Evolutionary conservation across 2,329 filamentous ascomycete species (phyloP).

Genomic region (Albophoma yamanashiensis): DNA sequence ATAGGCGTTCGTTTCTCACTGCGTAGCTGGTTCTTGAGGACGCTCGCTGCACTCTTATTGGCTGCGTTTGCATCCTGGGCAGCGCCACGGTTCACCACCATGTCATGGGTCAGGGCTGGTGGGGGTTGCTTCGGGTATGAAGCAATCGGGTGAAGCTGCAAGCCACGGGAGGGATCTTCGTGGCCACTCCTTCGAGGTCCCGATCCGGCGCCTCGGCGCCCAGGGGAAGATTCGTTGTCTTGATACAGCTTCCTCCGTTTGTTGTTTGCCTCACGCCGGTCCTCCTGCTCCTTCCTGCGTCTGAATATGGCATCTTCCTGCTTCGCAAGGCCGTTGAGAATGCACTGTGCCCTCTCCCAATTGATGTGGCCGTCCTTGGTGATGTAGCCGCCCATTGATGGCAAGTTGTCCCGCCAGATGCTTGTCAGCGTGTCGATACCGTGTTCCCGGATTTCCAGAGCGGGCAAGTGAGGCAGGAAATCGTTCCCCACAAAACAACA

Average conservation of each 20-base stretch:
- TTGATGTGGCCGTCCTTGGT: slow-evolving; percentile 93
- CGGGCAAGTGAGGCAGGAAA: slow-evolving; percentile 94
- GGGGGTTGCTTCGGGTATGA: slow-evolving; percentile 43
- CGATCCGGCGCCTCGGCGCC: slow-evolving; percentile 7
- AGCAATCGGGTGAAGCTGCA: slow-evolving; percentile 26
- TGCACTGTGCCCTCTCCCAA: slow-evolving; percentile 74
- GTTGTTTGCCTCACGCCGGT: slow-evolving; percentile 67
- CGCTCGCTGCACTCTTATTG: slow-evolving; percentile 91
- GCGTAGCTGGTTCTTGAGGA: slow-evolving; percentile 71
- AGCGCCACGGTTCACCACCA: slow-evolving; percentile 66
- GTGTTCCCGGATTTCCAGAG: slow-evolving; percentile 91
- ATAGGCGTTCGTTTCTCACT: slow-evolving; percentile 14
- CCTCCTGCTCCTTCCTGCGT: slow-evolving; percentile 75
- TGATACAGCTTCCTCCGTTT: slow-evolving; percentile 70
- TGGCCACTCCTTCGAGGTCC: slow-evolving; percentile 18
- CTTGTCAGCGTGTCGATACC: slow-evolving; percentile 92
- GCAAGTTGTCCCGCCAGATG: slow-evolving; percentile 93
- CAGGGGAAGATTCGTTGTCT: slow-evolving; percentile 25
- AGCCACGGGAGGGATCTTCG: slow-evolving; percentile 19
- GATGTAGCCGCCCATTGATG: slow-evolving; percentile 86
- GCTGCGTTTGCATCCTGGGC: slow-evolving; percentile 62
- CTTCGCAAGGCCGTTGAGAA: slow-evolving; percentile 77
- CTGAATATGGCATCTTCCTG: slow-evolving; percentile 93
- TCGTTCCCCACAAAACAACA: slow-evolving; percentile 99
- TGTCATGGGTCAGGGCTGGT: slow-evolving; percentile 67